A percentile compares a stretch with the other conserved stretches of the same genome.
These are phyloP conservation scores for Dillenia turbinata DNA, from an alignment of 164 flowering plant genomes.

Conservation along the genomic window DNA sequence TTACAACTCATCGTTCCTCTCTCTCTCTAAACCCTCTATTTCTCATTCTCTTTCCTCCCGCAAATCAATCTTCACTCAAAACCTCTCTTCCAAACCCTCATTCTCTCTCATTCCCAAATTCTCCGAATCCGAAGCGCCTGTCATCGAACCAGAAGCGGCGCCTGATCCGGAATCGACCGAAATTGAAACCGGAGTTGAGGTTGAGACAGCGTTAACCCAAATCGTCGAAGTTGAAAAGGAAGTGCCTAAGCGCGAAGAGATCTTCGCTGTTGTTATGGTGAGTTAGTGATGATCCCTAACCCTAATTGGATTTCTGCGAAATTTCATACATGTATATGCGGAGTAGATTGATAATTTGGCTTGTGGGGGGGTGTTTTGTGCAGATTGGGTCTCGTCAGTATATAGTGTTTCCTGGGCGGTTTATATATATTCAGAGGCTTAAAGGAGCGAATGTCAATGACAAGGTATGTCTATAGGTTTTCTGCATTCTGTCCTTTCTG, in stretches of 20 bases:
- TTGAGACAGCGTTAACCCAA: slow-evolving; percentile 6
- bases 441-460: slow-evolving; percentile 89
- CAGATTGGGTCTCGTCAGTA: slow-evolving; percentile 87
- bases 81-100: slow-evolving; percentile 15
- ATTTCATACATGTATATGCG: background rate
- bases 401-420: slow-evolving; percentile 87
- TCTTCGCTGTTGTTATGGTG: slow-evolving; percentile 92
- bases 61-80: slow-evolving; percentile 9
- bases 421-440: slow-evolving; percentile 70
- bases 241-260: slow-evolving; percentile 51
- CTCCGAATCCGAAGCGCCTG: slow-evolving; percentile 33
- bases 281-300: slow-evolving; percentile 7
- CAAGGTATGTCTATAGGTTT: slow-evolving; percentile 39
- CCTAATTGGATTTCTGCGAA: too few species aligned
- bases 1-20: slow-evolving; percentile 7
- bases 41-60: slow-evolving; percentile 10
- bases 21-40: slow-evolving; percentile 20
- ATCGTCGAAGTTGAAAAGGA: slow-evolving; percentile 19
- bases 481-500: too few species aligned
- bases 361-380: background rate
- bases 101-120: slow-evolving; percentile 19
- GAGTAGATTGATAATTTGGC: background rate
- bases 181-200: slow-evolving; percentile 1
- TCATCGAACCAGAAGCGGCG: slow-evolving; percentile 18
- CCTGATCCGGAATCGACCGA: slow-evolving; percentile 17